Evolutionary conservation across 2,329 filamentous ascomycete species (phyloP).

Genomic region (Mycosphaerella sp.): DNA sequence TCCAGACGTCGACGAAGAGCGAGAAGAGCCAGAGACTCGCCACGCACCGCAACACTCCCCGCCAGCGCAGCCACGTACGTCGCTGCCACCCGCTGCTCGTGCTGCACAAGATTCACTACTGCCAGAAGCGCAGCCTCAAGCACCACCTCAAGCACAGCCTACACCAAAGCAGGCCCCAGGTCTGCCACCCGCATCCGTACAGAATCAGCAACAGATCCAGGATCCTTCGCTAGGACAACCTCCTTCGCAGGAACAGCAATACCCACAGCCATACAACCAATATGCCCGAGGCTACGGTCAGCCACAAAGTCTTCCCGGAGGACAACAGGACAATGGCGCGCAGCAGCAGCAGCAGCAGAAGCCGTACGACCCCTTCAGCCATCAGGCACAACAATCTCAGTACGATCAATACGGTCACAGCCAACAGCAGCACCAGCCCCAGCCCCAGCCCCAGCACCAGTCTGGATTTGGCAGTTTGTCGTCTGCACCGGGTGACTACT

Average conservation of each 20-base stretch:
- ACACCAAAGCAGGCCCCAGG: constrained; percentile 57
- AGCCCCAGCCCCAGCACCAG: constrained; percentile 51
- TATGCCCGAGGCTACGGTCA: constrained; percentile 63
- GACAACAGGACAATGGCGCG: constrained; percentile 50
- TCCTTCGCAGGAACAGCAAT: constrained; percentile 47
- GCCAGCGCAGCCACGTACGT: constrained; percentile 74
- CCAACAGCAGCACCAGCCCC: constrained; percentile 46
- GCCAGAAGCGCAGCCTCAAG: constrained; percentile 35
- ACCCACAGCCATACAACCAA: constrained; percentile 50
- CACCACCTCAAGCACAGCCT: constrained; percentile 36
- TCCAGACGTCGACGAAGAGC: constrained; percentile 80
- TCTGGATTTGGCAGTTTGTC: constrained; percentile 62
- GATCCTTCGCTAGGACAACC: constrained; percentile 46
- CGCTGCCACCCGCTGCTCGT: constrained; percentile 65
- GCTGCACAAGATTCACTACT: constrained; percentile 37
- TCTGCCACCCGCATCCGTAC: constrained; percentile 54
- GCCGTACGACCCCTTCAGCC: constrained; percentile 78
- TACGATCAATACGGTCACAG: constrained; percentile 46
- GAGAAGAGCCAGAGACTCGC: constrained; percentile 91
- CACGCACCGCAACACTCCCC: constrained; percentile 93
- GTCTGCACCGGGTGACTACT: constrained; percentile 71
- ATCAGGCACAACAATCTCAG: constrained; percentile 55
- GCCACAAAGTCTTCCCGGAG: constrained; percentile 34
- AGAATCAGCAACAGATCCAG: constrained; percentile 39
- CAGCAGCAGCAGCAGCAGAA: constrained; percentile 70